Base-by-base conservation (phyloP, 2,329 filamentous ascomycete species). In the Colletotrichum navitas region DNA sequence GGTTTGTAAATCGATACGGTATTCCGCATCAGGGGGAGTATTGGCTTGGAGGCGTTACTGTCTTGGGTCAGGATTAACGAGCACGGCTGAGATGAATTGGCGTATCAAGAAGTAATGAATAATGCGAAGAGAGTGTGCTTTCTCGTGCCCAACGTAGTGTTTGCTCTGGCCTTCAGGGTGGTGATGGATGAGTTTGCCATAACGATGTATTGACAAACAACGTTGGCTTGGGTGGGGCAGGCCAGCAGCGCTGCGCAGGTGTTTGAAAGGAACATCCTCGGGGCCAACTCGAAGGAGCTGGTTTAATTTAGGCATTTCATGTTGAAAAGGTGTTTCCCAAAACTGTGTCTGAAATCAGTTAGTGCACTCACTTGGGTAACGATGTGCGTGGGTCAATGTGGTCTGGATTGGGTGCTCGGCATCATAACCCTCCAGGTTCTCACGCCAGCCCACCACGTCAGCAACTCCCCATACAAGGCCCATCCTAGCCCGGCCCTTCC, bases 1-100 rank as follows among this genome's bases (percentile, higher is more conserved):
- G 77, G 75, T n/a, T 49, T 81, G 63, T 81, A 63, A 75, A 45
- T 36, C 4, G 3, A 18, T 21, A 26, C 10, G 32, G 14, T 34
- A 18, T 26, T 45, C 8, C 21, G 18, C n/a, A 5, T 4, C 6
- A 6, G 39, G 24, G 21, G 16, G 14, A n/a, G 36, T 10, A 12
- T 0, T 39, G 12, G 26, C 3, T 12, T 18, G 14, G 24, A 18
- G 47, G 16, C 47, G 0, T 10, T 5, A 21, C 24, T 45, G 18
- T 29, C 26, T 21, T 6, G n/a, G 6, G 24, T 3, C 26, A 10
- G 65, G 10, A 24, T n/a, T 47, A 29, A 64, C 36, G 59, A 63
- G 21, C 21, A 41, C 39, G 7, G 24, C 16, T 14, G 24, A 39
- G 10, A 55, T 29, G n/a, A 18, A 26, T 58, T 58, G 29, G 47